Base-by-base conservation (phyloP, 2,329 filamentous ascomycete species). In the Pestalotiopsis sp. region DNA sequence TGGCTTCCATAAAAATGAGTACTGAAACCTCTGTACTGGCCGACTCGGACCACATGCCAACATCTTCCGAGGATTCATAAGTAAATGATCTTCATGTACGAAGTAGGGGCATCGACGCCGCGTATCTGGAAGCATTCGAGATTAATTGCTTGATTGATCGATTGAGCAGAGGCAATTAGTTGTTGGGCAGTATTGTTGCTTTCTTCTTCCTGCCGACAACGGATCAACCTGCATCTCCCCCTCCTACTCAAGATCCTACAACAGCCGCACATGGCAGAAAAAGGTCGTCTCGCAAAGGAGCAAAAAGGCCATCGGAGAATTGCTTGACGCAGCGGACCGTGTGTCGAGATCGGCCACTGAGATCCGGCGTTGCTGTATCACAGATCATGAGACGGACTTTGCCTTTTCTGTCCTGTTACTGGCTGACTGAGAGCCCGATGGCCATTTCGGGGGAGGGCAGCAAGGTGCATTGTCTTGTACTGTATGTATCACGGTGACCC, bases 291-390 rank as follows among this genome's bases (percentile, higher is more conserved):
- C 13, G 17, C 31, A 20, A 40, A 40, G 27, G 31, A 62, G 31
- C 27, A 27, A 57, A 49, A 36, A 20, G 27, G 27, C 23, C 12
- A 66, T 66, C 63, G 63, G 63, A 36, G 49, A 66, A 56, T 66
- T 56, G 25, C 31, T 40, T 25, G 25, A 66, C n/a, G 63, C 63
- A 57, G 63, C 49, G 31, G 52, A 36, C 63, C 63, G 63, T 36
- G 20, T 57, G 25, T 36, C 20, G 45, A 66, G 63, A 66, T 66
- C 63, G 41, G 41, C 63, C 63, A 66, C 63, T 66, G 41, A 66
- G 63, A 57, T 56, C 63, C 45, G 63, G 52, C 5, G 63, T 31
- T 66, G 49, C 12, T 56, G 63, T 66, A 38, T 36, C 27, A 58
- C 63, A 25, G 40, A 52, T 65, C 62, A 40, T 65, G 62, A 25